phyloP scores from a whole-genome alignment of 768 basidiomycete species.

The Amanita muscaria region DNA sequence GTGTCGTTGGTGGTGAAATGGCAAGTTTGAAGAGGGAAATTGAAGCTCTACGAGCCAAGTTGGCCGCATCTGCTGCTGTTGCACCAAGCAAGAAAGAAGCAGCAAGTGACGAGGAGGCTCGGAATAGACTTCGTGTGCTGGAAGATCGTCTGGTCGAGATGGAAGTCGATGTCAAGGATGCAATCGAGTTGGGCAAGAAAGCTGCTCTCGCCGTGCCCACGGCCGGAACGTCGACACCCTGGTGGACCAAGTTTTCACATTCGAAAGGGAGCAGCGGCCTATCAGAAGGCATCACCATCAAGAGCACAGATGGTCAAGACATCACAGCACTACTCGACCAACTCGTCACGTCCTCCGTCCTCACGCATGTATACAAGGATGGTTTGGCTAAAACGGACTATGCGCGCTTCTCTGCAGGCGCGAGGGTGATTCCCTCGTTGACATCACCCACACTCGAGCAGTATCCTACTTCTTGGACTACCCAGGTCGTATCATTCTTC shows the following conservation, averaged over 20 bases:
- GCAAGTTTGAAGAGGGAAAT: conserved; percentile 47
- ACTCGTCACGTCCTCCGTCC: conserved; percentile 71
- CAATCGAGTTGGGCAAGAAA: conserved; percentile 56
- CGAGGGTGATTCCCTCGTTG: conserved; percentile 67
- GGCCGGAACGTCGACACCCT: conserved; percentile 33
- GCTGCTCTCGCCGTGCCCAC: conserved; percentile 31
- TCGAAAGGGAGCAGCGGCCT: conserved; percentile 23
- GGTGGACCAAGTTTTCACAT: conserved; percentile 64
- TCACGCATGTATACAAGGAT: conserved; percentile 62
- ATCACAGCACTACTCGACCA: conserved; percentile 58
- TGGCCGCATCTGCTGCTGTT: conserved; percentile 15
- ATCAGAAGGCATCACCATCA: conserved; percentile 50
- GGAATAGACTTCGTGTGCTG: conserved; percentile 41
- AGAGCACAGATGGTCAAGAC: conserved; percentile 67
- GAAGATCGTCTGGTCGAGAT: conserved; percentile 56
- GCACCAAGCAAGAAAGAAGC: conserved; percentile 12
- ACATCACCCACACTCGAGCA: conserved; percentile 77
- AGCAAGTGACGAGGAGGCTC: conserved; percentile 44
- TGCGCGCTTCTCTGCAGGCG: conserved; percentile 80
- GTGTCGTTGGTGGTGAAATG: conserved; percentile 35
- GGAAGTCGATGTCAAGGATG: conserved; percentile 62
- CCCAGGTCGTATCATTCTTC: conserved; percentile 43
- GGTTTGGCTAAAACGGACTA: conserved; percentile 76
- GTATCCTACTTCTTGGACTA: conserved; percentile 40
- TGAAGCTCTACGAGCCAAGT: conserved; percentile 38